Conservation (phyloP, 306 rosid species). For the Argentina anserina region DNA sequence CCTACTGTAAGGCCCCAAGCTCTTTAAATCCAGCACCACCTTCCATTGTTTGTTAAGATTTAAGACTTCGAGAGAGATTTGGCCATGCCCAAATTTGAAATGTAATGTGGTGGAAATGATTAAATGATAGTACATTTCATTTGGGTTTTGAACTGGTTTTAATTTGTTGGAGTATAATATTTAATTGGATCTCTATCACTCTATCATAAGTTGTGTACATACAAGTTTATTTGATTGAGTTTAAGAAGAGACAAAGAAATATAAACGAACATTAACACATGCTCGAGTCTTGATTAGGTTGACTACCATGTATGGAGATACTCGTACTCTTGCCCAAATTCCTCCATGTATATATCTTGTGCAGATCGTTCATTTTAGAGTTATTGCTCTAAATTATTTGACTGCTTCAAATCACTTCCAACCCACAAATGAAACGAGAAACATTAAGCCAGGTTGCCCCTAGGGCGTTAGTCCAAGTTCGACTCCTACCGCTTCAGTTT, state of each 20-base stretch:
- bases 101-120: not conserved
- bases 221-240: too few relatives aligned
- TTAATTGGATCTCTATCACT: not conserved
- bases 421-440: not conserved
- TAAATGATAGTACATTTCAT: not conserved
- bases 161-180: not conserved
- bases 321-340: too few relatives aligned
- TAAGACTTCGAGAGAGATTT: too few relatives aligned
- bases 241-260: too few relatives aligned
- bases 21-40: constrained; percentile 4
- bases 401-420: not conserved
- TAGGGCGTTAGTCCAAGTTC: not conserved
- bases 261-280: too few relatives aligned
- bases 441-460: not conserved
- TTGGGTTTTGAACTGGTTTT: not conserved
- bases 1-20: constrained; percentile 19
- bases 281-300: too few relatives aligned
- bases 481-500: not conserved
- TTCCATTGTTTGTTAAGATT: constrained; percentile 10
- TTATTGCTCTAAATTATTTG: too few relatives aligned
- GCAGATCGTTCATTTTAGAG: too few relatives aligned
- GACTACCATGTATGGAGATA: too few relatives aligned
- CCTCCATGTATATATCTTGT: too few relatives aligned
- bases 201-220: too few relatives aligned
- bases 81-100: not conserved